Conservation (phyloP, 2,329 filamentous ascomycete species). For the Ceratocystis eucalypticola region DNA sequence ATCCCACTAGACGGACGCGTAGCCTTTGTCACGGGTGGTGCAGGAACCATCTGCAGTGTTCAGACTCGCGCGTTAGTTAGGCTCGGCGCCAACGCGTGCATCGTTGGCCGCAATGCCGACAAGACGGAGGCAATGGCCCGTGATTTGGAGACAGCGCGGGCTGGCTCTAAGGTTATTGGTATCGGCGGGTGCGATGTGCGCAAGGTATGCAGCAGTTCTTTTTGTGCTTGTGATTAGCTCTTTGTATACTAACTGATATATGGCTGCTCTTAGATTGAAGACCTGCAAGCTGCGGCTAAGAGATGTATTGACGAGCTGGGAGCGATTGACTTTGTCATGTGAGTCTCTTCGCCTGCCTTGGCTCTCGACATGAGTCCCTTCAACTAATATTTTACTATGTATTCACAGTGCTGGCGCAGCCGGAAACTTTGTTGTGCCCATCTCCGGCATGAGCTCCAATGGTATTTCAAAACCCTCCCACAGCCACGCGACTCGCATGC, state of each 20-base stretch:
- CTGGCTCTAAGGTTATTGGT: slow-evolving; percentile 72
- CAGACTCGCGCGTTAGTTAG: slow-evolving; percentile 86
- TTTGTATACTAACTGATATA: neutral
- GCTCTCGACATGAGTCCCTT: neutral
- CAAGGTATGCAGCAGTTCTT: slow-evolving; percentile 36
- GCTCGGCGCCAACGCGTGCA: slow-evolving; percentile 85
- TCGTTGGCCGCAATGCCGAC: slow-evolving; percentile 75
- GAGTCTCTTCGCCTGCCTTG: slow-evolving; percentile 25
- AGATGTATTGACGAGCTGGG: slow-evolving; percentile 72
- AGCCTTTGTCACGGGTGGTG: slow-evolving; percentile 87
- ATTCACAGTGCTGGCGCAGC: slow-evolving; percentile 70
- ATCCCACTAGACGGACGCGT: slow-evolving; percentile 58
- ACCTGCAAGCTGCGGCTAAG: slow-evolving; percentile 60
- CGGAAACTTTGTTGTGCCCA: slow-evolving; percentile 85
- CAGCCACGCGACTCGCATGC: neutral
- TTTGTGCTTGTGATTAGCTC: slow-evolving; percentile 1
- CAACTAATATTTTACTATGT: neutral
- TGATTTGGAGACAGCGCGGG: slow-evolving; percentile 66
- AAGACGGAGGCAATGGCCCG: slow-evolving; percentile 73
- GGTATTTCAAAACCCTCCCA: slow-evolving; percentile 14
- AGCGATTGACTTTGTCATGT: slow-evolving; percentile 86
- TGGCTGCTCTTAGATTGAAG: slow-evolving; percentile 36
- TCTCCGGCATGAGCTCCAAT: slow-evolving; percentile 68
- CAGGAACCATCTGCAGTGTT: slow-evolving; percentile 83
- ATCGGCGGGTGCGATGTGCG: slow-evolving; percentile 72